phyloP scores from a whole-genome alignment of 1,139 yeast genomes.

The Scheffersomyces titani region DNA sequence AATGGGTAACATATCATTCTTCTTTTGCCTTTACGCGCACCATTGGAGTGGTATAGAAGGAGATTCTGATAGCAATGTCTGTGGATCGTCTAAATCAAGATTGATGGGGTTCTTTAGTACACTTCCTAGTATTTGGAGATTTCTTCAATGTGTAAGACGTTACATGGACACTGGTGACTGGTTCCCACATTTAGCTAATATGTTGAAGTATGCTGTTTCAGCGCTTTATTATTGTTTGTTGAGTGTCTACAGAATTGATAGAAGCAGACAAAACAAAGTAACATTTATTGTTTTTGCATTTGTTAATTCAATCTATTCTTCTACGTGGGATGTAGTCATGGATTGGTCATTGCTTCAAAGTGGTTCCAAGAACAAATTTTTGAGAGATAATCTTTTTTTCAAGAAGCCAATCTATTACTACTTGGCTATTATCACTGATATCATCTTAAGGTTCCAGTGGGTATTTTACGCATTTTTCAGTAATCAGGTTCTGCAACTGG shows the following conservation, averaged over 20 bases:
- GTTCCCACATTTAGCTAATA: conserved; percentile 97
- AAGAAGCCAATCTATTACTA: conserved; percentile 65
- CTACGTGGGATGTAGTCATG: conserved; percentile 90
- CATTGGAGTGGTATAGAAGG: conserved; percentile 60
- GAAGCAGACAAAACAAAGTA: conserved; percentile 43
- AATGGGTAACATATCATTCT: conserved; percentile 80
- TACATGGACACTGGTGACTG: conserved; percentile 90
- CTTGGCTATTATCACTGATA: conserved; percentile 69
- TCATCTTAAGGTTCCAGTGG: conserved; percentile 86
- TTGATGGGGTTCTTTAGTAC: conserved; percentile 81
- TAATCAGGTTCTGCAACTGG: conserved; percentile 80
- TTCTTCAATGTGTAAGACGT: conserved; percentile 88
- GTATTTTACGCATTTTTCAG: conserved; percentile 76
- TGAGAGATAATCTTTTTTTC: conserved; percentile 73
- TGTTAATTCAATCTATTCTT: conserved; percentile 67
- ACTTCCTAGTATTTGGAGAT: conserved; percentile 88
- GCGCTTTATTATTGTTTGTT: conserved; percentile 71
- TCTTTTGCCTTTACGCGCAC: conserved; percentile 77
- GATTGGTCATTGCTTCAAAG: conserved; percentile 89
- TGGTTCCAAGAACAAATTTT: conserved; percentile 55
- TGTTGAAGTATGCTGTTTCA: conserved; percentile 69
- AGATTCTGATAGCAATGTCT: conserved; percentile 38
- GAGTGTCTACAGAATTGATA: conserved; percentile 75
- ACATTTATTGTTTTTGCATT: conserved; percentile 74
- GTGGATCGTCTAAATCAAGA: conserved; percentile 80